A percentile compares a stretch with the other conserved stretches of the same genome.
Evolutionary conservation across 2,329 filamentous ascomycete genomes (phyloP).

Genomic region (Neophaeococcomyces aloes): DNA sequence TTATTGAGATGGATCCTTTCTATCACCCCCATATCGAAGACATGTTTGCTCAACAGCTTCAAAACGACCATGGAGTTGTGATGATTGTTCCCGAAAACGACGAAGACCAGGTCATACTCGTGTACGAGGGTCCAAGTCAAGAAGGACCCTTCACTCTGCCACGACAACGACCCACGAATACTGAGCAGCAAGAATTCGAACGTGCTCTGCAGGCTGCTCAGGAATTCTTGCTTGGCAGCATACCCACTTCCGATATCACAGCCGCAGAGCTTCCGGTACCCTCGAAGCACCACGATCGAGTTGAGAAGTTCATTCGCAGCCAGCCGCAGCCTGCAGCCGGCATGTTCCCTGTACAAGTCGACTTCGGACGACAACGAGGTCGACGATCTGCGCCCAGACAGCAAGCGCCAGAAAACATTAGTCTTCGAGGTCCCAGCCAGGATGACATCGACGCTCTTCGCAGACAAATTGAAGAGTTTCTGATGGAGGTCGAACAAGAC

Average conservation of each 20-base stretch:
- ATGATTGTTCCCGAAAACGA: slow-evolving; percentile 38
- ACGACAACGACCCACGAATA: slow-evolving; percentile 43
- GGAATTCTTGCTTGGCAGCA: slow-evolving; percentile 43
- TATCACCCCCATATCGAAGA: slow-evolving; percentile 38
- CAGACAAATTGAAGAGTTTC: slow-evolving; percentile 63
- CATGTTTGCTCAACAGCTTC: slow-evolving; percentile 30
- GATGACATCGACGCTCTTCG: slow-evolving; percentile 61
- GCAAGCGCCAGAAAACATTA: slow-evolving; percentile 13
- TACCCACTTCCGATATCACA: slow-evolving; percentile 25
- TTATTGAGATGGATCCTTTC: slow-evolving; percentile 39
- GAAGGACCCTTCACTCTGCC: slow-evolving; percentile 32
- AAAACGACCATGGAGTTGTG: slow-evolving; percentile 36
- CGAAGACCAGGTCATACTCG: slow-evolving; percentile 37
- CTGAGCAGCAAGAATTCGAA: slow-evolving; percentile 47
- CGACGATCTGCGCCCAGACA: slow-evolving; percentile 11
- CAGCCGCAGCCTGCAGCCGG: slow-evolving; percentile 36
- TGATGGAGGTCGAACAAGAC: slow-evolving; percentile 80
- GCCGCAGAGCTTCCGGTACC: slow-evolving; percentile 20
- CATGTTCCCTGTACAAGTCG: slow-evolving; percentile 47
- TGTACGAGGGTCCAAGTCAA: slow-evolving; percentile 38
- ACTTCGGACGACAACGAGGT: slow-evolving; percentile 15
- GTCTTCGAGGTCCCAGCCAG: slow-evolving; percentile 53
- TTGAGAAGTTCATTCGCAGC: slow-evolving; percentile 44
- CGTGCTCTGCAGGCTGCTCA: slow-evolving; percentile 49
- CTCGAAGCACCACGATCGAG: slow-evolving; percentile 44